These are phyloP conservation scores for Fusarium ambrosium DNA, from an alignment of 2,329 filamentous ascomycete genomes.

Conservation along the genomic window DNA sequence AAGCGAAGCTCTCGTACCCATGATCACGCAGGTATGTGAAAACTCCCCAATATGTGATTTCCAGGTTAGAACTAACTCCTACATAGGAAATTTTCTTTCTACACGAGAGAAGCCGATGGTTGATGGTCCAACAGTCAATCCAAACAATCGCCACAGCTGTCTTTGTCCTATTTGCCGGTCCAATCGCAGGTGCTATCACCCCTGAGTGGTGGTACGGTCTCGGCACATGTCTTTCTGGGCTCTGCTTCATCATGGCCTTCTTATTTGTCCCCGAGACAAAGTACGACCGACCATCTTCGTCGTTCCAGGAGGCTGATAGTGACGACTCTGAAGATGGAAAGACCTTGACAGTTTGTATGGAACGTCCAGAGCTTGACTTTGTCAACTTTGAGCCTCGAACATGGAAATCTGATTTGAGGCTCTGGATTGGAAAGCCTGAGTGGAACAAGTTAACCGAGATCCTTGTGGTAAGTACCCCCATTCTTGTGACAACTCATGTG, in stretches of 20 bases:
- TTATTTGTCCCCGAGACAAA: conserved; percentile 1
- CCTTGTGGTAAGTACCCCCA: conserved; percentile 10
- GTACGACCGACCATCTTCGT: not conserved
- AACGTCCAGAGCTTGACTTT: conserved; percentile 36
- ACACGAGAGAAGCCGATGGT: conserved; percentile 34
- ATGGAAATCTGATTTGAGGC: conserved; percentile 37
- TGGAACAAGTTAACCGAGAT: conserved; percentile 31
- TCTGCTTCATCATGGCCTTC: not conserved
- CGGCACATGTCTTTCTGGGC: not conserved
- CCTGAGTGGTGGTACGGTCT: conserved; percentile 4
- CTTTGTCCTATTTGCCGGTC: not conserved
- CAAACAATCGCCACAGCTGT: conserved; percentile 35
- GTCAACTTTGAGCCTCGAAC: conserved; percentile 38
- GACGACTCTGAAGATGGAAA: not conserved
- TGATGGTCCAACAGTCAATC: conserved; percentile 42
- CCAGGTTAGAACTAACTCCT: not conserved
- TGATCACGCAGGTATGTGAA: not conserved
- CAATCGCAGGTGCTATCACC: not conserved
- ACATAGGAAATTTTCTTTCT: conserved; percentile 41
- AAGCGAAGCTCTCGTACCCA: conserved; percentile 25
- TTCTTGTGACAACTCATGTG: not conserved
- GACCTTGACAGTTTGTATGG: conserved; percentile 23
- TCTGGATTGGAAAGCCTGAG: conserved; percentile 38
- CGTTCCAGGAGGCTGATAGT: not conserved
- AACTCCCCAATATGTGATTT: not conserved